A percentile compares a stretch with the other conserved stretches of the same genome.
These are phyloP conservation scores for Eimeria praecox DNA, from an alignment of 169 alveolate genomes.

Conservation along the genomic window DNA sequence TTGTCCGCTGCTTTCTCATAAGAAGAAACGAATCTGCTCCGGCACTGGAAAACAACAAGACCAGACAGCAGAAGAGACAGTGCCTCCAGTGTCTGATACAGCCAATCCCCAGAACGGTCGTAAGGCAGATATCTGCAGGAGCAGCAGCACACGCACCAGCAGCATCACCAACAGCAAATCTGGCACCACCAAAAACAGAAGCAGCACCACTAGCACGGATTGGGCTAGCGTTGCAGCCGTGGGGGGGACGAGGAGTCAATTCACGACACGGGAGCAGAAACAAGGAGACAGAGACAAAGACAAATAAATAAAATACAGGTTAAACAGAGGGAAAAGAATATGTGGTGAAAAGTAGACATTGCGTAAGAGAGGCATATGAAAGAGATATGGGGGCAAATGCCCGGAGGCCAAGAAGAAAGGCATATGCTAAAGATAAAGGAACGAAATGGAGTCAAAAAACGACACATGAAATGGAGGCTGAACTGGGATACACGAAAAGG, in stretches of 20 bases:
- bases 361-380: not conserved
- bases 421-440: not conserved
- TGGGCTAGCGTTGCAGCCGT: no score
- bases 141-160: not conserved
- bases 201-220: not conserved
- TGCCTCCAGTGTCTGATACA: slow-evolving; percentile 95
- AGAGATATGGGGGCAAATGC: not conserved
- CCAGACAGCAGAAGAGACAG: slow-evolving; percentile 90
- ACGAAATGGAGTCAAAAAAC: not conserved
- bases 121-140: slow-evolving; percentile 92
- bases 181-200: not conserved
- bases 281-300: not conserved
- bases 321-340: no score
- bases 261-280: not conserved
- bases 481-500: not conserved
- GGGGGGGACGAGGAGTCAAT: not conserved
- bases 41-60: slow-evolving; percentile 91
- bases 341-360: not conserved
- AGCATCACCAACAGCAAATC: not conserved
- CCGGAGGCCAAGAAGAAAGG: not conserved
- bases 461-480: not conserved
- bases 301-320: no score
- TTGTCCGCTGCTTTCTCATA: slow-evolving; percentile 91
- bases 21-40: slow-evolving; percentile 89
- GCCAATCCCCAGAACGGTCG: slow-evolving; percentile 97